Evolutionary conservation across 108 stramenopile species (phyloP), one percentile per base, ranked within the genome.

Genomic region (Fragilaria radians): DNA sequence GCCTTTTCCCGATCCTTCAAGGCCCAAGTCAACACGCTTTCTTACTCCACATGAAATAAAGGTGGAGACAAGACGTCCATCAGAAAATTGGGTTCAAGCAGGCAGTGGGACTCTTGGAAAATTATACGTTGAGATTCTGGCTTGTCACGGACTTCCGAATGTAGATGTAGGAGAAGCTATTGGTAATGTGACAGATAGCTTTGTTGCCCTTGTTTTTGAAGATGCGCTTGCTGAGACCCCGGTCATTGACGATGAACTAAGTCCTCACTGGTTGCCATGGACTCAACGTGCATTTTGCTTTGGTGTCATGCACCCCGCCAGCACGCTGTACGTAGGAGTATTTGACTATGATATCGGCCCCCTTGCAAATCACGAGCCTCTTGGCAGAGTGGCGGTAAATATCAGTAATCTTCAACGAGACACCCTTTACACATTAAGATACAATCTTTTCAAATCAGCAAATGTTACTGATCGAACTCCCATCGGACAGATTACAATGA

Each of bases 1-100:
- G 59, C 87, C 87, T n/a, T 66, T 77, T 57, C 79, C 87, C 3
- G 83, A 88, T 61, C 83, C 87, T 0, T 22, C 56, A 0, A 46
- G 79, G 27, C 22, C 36, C 21, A 29, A 78, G 5, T 57, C 67
- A 46, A 82, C 87, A 14, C 55, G 46, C 21, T 83, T 72, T 58
- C 45, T 85, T 19, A 61, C 74, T 14, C 67, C 72, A 49, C 50
- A 65, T 18, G 72, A 85, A 21, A 55, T 88, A 14, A 61, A 56
- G 19, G 28, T 62, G 0, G 80, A 83, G 52, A 81, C 81, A 42
- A 54, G 51, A 30, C 47, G 61, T 17, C 74, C 83, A 0, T 78
- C 76, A 3, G 66, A 72, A 0, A 72, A 80, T 1, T 88, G 87
- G 87, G 74, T 79, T 4, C 65, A 83, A 50, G 83, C 81, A 24